phyloP scores from a whole-genome alignment of 306 rosid genomes.

The Cucumis sativus region Cucumber_9930_V3 NC_026657.2:10665001-10665500 shows the following conservation, averaged over 20 bases:
- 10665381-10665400: neutral
- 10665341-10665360: neutral
- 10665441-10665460: too few relatives aligned
- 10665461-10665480: neutral
- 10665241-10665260: neutral
- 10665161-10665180: neutral
- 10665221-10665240: neutral
- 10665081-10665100: neutral
- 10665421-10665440: neutral
- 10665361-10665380: neutral
- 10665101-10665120: neutral
- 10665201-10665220: neutral
- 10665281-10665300: neutral
- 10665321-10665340: neutral
- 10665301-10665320: neutral
- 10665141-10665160: neutral
- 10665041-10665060: constrained; percentile 95
- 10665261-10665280: neutral
- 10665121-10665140: neutral
- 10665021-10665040: constrained; percentile 88
- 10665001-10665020: constrained; percentile 84
- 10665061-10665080: constrained; percentile 36
- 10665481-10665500: constrained; percentile 82
- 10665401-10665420: neutral
- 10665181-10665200: neutral